Conservation (phyloP, 2,329 filamentous ascomycete genomes). For the Aspergillus sergii region DNA sequence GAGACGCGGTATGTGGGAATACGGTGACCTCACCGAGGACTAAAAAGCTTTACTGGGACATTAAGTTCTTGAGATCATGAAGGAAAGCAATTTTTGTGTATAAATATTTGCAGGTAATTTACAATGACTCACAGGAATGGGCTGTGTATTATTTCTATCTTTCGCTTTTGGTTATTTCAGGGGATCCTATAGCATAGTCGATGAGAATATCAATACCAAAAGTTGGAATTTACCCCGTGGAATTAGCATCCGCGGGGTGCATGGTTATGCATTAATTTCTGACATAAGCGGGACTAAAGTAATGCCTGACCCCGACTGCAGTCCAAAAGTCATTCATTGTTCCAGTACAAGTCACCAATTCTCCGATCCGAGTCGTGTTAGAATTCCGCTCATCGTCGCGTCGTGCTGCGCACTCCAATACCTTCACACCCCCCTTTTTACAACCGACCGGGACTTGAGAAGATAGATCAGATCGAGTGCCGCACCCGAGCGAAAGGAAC, state of each 20-base stretch:
- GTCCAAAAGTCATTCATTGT: neutral
- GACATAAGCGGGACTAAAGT: neutral
- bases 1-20: constrained; percentile 94
- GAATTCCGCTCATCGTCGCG: neutral
- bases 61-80: constrained; percentile 3
- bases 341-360: neutral
- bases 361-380: neutral
- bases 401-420: neutral
- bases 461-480: constrained; percentile 1
- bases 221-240: neutral
- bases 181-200: constrained; percentile 9
- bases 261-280: neutral
- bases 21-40: constrained; percentile 92
- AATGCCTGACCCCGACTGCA: neutral
- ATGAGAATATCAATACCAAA: neutral
- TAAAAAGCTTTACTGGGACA: constrained; percentile 41
- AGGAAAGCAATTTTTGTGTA: constrained; percentile 10
- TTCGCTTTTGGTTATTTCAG: constrained; percentile 1
- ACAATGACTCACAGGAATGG: neutral
- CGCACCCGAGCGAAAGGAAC: constrained; percentile 4
- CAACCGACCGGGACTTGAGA: neutral
- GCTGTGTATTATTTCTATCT: neutral
- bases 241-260: neutral
- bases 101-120: constrained; percentile 10
- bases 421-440: neutral